Evolutionary conservation across 1,284 basidiomycete species (phyloP).

Genomic region (Cryptococcus deneoformans): DNA sequence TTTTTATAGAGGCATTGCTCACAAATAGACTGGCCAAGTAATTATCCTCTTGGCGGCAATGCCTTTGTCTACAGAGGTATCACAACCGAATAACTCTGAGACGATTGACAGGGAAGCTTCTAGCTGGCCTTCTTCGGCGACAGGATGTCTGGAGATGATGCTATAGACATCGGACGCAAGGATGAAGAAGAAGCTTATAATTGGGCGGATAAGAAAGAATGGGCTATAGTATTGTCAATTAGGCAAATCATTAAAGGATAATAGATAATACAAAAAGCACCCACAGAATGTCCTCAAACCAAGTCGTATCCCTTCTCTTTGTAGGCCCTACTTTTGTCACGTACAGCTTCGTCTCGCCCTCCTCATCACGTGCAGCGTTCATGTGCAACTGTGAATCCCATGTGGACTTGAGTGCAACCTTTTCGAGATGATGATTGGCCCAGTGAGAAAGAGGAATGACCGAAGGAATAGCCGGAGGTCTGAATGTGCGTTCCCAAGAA

Average conservation of each 20-base stretch:
- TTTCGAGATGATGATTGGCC: slow-evolving; percentile 7
- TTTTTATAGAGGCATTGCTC: slow-evolving; percentile 1
- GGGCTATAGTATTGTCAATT: background rate
- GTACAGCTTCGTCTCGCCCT: slow-evolving; percentile 22
- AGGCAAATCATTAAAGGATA: background rate
- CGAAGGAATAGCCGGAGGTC: slow-evolving; percentile 12
- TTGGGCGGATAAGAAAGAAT: slow-evolving; percentile 16
- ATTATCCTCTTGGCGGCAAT: slow-evolving; percentile 2
- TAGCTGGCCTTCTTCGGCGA: slow-evolving; percentile 15
- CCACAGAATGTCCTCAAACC: slow-evolving; percentile 27
- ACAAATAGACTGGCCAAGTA: slow-evolving; percentile 6
- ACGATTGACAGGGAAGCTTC: background rate
- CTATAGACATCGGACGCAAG: slow-evolving; percentile 16
- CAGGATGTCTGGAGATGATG: slow-evolving; percentile 33
- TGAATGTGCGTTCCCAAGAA: slow-evolving; percentile 21
- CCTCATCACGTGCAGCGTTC: slow-evolving; percentile 21
- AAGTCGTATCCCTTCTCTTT: slow-evolving; percentile 9
- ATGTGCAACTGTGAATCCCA: slow-evolving; percentile 22
- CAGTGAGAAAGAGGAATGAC: slow-evolving; percentile 16
- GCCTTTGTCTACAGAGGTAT: slow-evolving; percentile 1
- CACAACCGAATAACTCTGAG: background rate
- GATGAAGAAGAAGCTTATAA: slow-evolving; percentile 24
- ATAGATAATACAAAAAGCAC: slow-evolving; percentile 2
- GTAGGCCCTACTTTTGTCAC: slow-evolving; percentile 32
- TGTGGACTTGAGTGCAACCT: slow-evolving; percentile 9